Conservation (phyloP, 2,329 filamentous ascomycete species). For the Cladophialophora bantiana region DNA sequence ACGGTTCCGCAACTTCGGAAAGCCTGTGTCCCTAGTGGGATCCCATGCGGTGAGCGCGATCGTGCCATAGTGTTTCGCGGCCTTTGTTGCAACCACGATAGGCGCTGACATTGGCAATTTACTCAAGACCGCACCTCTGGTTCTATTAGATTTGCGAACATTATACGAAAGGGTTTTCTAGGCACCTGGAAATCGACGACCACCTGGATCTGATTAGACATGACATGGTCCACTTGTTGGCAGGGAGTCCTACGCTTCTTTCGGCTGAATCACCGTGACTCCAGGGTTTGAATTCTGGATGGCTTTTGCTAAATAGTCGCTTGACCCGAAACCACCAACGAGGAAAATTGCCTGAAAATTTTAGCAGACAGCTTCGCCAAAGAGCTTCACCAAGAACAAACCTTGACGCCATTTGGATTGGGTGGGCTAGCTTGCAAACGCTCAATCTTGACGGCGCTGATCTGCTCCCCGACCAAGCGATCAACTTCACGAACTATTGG, state of each 20-base stretch:
- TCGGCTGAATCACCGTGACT: not conserved
- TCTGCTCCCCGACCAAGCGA: not conserved
- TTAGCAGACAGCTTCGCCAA: not conserved
- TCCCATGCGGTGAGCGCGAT: not conserved
- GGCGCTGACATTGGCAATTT: not conserved
- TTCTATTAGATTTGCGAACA: no score
- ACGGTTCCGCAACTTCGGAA: not conserved
- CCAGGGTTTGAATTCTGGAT: not conserved
- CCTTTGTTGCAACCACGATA: not conserved
- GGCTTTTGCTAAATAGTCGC: not conserved
- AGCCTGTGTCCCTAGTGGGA: not conserved
- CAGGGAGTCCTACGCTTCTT: slow-evolving; percentile 5
- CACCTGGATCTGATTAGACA: slow-evolving; percentile 1
- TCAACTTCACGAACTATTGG: not conserved
- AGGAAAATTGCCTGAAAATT: slow-evolving; percentile 5
- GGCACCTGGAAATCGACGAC: not conserved
- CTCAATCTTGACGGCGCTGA: not conserved
- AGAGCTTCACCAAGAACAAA: not conserved
- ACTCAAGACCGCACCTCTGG: not conserved
- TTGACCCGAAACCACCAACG: not conserved
- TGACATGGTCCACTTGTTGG: not conserved
- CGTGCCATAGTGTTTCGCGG: not conserved
- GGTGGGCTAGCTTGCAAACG: not conserved
- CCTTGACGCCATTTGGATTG: not conserved
- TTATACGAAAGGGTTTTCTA: not conserved